These are phyloP conservation scores for Phytopythium sindhum DNA, from an alignment of 352 stramenopile species.

Conservation along the genomic window DNA sequence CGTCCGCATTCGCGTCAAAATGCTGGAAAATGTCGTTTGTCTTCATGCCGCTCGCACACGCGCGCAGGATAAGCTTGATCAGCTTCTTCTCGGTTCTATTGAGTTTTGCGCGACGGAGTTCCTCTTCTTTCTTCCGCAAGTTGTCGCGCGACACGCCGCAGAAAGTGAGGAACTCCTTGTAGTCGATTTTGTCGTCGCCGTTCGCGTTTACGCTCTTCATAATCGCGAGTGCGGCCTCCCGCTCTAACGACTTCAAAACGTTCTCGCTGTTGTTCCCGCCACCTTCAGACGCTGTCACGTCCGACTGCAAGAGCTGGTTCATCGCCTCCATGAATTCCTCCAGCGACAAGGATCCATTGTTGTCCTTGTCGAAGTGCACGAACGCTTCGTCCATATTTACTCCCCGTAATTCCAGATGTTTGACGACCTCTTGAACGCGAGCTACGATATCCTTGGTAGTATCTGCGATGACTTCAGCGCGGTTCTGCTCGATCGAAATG, in stretches of 20 bases:
- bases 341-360: constrained; percentile 53
- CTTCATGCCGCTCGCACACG: constrained; percentile 37
- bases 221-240: constrained; percentile 34
- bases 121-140: constrained; percentile 13
- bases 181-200: constrained; percentile 57
- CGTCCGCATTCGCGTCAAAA: constrained; percentile 65
- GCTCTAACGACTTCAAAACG: constrained; percentile 35
- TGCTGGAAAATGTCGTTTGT: constrained; percentile 72
- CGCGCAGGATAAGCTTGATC: constrained; percentile 56
- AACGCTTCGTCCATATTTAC: constrained; percentile 64
- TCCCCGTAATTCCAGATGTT: constrained; percentile 40
- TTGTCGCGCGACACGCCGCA: constrained; percentile 31
- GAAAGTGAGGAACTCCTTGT: constrained; percentile 61
- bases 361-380: constrained; percentile 61
- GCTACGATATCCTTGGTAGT: constrained; percentile 44
- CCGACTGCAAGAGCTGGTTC: constrained; percentile 34
- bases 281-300: background rate
- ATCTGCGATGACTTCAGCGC: constrained; percentile 35
- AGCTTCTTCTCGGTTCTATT: constrained; percentile 47
- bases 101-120: constrained; percentile 7
- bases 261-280: constrained; percentile 4
- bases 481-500: constrained; percentile 40
- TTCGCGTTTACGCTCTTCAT: constrained; percentile 61
- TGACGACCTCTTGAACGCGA: constrained; percentile 40
- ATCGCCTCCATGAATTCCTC: constrained; percentile 52